Evolutionary conservation across 2,329 filamentous ascomycete species (phyloP).

Genomic region (Fusarium sp.): DNA sequence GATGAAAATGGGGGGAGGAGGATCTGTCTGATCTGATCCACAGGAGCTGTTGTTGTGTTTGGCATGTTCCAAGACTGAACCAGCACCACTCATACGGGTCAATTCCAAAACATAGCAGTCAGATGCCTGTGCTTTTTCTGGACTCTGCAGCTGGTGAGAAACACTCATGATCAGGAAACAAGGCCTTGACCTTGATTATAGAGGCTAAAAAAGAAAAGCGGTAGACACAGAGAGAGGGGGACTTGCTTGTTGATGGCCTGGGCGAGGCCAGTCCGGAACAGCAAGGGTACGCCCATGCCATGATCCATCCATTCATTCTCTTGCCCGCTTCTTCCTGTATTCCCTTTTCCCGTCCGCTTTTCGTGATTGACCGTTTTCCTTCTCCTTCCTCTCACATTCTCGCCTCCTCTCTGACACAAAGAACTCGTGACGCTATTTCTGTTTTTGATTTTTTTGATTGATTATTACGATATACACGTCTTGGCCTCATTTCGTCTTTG

Average conservation of each 20-base stretch:
- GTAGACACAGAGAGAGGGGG: not conserved
- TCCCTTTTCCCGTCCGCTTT: conserved; percentile 25
- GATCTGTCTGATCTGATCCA: conserved; percentile 18
- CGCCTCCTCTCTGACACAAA: conserved; percentile 8
- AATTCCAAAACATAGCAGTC: conserved; percentile 26
- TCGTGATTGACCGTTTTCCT: conserved; percentile 10
- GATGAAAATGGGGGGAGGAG: not conserved
- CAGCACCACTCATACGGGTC: conserved; percentile 25
- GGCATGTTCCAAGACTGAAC: conserved; percentile 22
- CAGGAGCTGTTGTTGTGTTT: not conserved
- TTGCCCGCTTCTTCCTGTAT: conserved; percentile 27
- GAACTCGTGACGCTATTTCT: conserved; percentile 17
- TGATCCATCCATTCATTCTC: conserved; percentile 28
- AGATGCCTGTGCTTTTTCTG: not conserved
- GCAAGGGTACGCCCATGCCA: conserved; percentile 6
- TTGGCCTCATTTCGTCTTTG: not conserved
- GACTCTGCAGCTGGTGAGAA: not conserved
- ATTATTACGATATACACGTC: not conserved
- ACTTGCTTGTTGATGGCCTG: not conserved
- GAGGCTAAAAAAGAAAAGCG: not conserved
- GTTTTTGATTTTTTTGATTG: not conserved
- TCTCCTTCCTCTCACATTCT: conserved; percentile 11
- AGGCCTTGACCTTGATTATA: not conserved
- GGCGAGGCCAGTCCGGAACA: not conserved
- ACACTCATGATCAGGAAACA: not conserved